phyloP scores from a whole-genome alignment of 129 eudicot species.

The Chrysanthemum lavandulifolium region DNA sequence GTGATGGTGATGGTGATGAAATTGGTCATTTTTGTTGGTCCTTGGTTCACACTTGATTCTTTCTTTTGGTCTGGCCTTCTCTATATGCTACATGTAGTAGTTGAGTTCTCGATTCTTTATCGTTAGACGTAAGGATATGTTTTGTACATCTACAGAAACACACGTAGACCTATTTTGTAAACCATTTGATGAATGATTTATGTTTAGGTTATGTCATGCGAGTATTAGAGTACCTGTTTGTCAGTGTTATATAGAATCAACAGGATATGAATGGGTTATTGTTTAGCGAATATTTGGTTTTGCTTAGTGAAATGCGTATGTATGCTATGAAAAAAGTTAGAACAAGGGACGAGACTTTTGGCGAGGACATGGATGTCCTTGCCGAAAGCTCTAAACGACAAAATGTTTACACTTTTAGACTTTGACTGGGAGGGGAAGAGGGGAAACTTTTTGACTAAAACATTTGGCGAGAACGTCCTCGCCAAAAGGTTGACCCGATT shows the following conservation, averaged over 20 bases:
- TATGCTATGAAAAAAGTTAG: too few species aligned
- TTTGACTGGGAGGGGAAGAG: too few species aligned
- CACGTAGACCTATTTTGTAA: background rate
- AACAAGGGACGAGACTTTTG: too few species aligned
- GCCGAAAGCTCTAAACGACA: too few species aligned
- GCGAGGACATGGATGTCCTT: too few species aligned
- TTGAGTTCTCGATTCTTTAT: slow-evolving; percentile 19
- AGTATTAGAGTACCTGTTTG: background rate
- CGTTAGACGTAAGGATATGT: slow-evolving; percentile 13
- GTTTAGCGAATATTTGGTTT: background rate
- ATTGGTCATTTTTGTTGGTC: slow-evolving; percentile 17
- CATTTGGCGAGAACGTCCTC: too few species aligned
- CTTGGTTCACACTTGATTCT: slow-evolving; percentile 22
- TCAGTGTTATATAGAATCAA: too few species aligned
- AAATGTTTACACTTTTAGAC: too few species aligned
- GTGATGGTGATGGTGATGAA: slow-evolving; percentile 35
- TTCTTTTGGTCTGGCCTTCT: slow-evolving; percentile 3
- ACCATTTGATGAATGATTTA: slow-evolving; percentile 3
- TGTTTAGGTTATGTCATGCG: background rate
- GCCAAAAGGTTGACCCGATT: too few species aligned
- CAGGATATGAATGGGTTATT: background rate
- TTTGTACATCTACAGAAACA: slow-evolving; percentile 21
- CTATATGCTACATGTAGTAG: background rate
- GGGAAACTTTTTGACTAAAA: too few species aligned
- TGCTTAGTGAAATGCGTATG: background rate